These are phyloP conservation scores for Dactylellina leptospora DNA, from an alignment of 2,329 filamentous ascomycete species.

Conservation along the genomic window DNA sequence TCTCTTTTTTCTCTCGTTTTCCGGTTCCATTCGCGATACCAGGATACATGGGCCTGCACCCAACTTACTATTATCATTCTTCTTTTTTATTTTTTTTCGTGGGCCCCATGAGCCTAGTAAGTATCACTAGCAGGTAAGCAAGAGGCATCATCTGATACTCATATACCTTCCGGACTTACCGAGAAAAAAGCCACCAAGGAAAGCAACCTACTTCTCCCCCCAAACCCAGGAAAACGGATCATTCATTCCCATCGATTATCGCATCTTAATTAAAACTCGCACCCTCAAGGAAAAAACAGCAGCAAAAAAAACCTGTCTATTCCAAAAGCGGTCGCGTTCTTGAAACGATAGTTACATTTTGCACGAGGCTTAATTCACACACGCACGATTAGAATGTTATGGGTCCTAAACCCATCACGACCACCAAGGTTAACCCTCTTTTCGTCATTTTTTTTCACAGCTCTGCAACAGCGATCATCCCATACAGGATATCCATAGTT, in stretches of 20 bases:
- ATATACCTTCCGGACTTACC: background rate
- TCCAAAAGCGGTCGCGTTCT: constrained; percentile 2
- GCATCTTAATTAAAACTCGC: background rate
- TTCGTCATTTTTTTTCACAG: constrained; percentile 1
- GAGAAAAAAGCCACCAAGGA: background rate
- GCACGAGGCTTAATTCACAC: background rate
- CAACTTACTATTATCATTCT: no score
- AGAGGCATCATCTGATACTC: constrained; percentile 12
- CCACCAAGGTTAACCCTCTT: no score
- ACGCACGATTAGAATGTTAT: background rate
- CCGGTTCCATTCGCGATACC: background rate
- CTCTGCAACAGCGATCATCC: constrained; percentile 5
- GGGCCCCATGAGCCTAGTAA: background rate
- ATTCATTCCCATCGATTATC: no score
- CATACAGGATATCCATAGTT: constrained; percentile 4
- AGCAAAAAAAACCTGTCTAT: background rate
- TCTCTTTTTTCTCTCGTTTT: no score
- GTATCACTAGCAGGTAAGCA: background rate
- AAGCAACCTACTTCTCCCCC: background rate
- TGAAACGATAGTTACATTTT: constrained; percentile 1
- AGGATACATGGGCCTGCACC: constrained; percentile 12
- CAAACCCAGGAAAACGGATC: background rate
- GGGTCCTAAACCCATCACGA: background rate
- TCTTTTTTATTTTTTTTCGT: constrained; percentile 10
- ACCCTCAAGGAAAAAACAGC: background rate